phyloP scores from a whole-genome alignment of 768 basidiomycete species.

The Russula lepida region DNA sequence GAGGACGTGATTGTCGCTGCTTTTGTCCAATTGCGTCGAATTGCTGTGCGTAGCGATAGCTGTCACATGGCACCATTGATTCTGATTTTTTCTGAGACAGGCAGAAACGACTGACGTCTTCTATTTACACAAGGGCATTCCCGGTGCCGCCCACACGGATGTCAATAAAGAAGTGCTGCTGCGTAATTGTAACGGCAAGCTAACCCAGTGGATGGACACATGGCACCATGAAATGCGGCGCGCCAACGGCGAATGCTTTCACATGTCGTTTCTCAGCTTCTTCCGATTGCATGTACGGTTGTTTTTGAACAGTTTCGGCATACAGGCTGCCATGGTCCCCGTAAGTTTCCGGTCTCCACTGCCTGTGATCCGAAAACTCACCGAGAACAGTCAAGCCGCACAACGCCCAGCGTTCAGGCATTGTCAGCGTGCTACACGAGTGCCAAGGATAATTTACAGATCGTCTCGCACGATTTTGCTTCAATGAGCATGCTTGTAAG shows the following conservation, averaged over 20 bases:
- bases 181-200: constrained; percentile 59
- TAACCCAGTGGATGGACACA: constrained; percentile 61
- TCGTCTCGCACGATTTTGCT: constrained; percentile 67
- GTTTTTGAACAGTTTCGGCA: constrained; percentile 79
- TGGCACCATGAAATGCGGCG: constrained; percentile 71
- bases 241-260: constrained; percentile 68
- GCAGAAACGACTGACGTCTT: constrained; percentile 76
- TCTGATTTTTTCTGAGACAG: constrained; percentile 29
- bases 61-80: not conserved
- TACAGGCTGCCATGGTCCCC: constrained; percentile 52
- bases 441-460: constrained; percentile 60
- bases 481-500: constrained; percentile 65
- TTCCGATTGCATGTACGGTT: constrained; percentile 73
- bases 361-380: constrained; percentile 8
- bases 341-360: constrained; percentile 31
- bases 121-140: constrained; percentile 42
- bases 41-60: constrained; percentile 47
- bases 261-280: constrained; percentile 63
- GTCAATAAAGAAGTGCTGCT: constrained; percentile 68
- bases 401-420: constrained; percentile 57
- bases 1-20: constrained; percentile 78
- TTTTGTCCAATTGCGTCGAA: constrained; percentile 67
- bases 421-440: constrained; percentile 66
- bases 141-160: constrained; percentile 43
- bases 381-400: constrained; percentile 41